Percentiles rank a stretch among this genome's conserved stretches.
Evolutionary conservation across 1,139 yeast species (phyloP).

Genomic region (Yamadazyma membranifaciens): DNA sequence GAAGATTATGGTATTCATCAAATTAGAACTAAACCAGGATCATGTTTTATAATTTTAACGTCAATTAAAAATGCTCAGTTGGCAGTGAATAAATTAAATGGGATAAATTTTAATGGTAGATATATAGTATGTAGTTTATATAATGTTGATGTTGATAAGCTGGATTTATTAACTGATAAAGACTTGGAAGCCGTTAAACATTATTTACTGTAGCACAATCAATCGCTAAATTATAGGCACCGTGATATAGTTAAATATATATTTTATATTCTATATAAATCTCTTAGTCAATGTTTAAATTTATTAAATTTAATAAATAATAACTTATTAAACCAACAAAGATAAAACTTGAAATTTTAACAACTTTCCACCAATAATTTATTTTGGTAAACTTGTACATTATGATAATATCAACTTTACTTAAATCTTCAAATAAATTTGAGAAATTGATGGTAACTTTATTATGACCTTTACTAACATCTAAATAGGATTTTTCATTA

Average conservation of each 20-base stretch:
- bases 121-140: slow-evolving; percentile 54
- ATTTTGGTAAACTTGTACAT: slow-evolving; percentile 59
- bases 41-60: slow-evolving; percentile 55
- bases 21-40: slow-evolving; percentile 47
- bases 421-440: slow-evolving; percentile 71
- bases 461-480: slow-evolving; percentile 75
- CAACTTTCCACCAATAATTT: slow-evolving; percentile 62
- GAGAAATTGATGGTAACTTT: slow-evolving; percentile 62
- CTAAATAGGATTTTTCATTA: slow-evolving; percentile 66
- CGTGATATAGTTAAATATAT: too few relatives aligned
- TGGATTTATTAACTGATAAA: slow-evolving; percentile 20
- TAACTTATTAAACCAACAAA: slow-evolving; percentile 62
- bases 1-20: slow-evolving; percentile 60
- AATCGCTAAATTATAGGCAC: neutral
- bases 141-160: slow-evolving; percentile 35
- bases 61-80: slow-evolving; percentile 43
- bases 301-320: slow-evolving; percentile 45
- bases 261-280: neutral
- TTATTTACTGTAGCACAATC: slow-evolving; percentile 5
- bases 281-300: slow-evolving; percentile 24
- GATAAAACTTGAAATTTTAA: slow-evolving; percentile 62
- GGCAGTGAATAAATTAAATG: slow-evolving; percentile 49
- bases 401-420: slow-evolving; percentile 55
- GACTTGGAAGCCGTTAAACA: slow-evolving; percentile 15
- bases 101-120: slow-evolving; percentile 59